Evolutionary conservation across 352 stramenopile species (phyloP).

Genomic region (Peronosclerospora sorghi): DNA sequence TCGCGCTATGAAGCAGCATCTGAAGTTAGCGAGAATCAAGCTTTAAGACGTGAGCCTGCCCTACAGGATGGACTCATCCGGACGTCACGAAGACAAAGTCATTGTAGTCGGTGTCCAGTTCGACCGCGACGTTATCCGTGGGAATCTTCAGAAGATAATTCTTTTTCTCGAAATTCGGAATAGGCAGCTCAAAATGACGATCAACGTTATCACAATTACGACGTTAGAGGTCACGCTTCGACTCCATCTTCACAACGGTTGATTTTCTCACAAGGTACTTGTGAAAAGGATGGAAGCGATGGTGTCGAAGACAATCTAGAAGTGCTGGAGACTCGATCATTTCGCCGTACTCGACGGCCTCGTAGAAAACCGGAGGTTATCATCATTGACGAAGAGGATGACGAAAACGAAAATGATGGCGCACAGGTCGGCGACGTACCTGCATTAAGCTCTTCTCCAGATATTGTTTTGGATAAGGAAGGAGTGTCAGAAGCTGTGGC

Average conservation of each 20-base stretch:
- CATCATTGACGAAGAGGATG: conserved; percentile 51
- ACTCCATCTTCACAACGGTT: too few relatives aligned
- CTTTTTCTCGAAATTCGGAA: too few relatives aligned
- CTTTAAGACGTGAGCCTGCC: conserved; percentile 6
- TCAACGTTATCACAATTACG: too few relatives aligned
- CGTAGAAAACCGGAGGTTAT: conserved; percentile 36
- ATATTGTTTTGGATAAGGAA: conserved; percentile 33
- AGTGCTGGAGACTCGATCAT: not conserved
- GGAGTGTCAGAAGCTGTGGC: conserved; percentile 1
- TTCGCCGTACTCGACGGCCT: conserved; percentile 20
- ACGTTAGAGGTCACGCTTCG: too few relatives aligned
- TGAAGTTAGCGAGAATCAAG: too few relatives aligned
- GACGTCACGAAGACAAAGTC: conserved; percentile 3
- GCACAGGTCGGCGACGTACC: too few relatives aligned
- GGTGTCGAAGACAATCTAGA: conserved; percentile 1
- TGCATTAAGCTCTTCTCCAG: conserved; percentile 14
- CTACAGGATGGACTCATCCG: conserved; percentile 11
- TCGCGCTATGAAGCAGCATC: conserved; percentile 20
- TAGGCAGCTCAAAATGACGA: too few relatives aligned
- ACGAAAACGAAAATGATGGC: too few relatives aligned
- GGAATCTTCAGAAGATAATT: too few relatives aligned
- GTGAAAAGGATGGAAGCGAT: not conserved
- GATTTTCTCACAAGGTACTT: not conserved
- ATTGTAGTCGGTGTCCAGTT: conserved; percentile 26
- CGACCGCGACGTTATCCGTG: not conserved